Percentiles rank a stretch among this genome's conserved stretches.
Conservation (phyloP, 257 asterid species). For the Solanum bulbocastanum region DNA sequence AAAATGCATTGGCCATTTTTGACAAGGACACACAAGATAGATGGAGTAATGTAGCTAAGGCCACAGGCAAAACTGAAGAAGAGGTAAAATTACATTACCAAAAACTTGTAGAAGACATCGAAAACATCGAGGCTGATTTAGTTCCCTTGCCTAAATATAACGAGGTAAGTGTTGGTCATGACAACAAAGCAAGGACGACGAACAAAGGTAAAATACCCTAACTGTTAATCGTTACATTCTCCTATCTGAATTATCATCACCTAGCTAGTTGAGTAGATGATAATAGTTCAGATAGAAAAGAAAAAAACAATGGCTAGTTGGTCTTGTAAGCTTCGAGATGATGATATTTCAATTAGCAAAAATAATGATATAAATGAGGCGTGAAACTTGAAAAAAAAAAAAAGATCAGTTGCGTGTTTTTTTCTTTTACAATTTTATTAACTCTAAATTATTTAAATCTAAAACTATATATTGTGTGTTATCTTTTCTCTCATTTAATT, state of each 20-base stretch:
- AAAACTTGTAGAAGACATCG: conserved; percentile 39
- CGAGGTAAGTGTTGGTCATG: neutral
- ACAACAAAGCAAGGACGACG: neutral
- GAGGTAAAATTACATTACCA: conserved; percentile 54
- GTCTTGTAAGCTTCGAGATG: neutral
- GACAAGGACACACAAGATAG: conserved; percentile 38
- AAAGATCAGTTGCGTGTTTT: neutral
- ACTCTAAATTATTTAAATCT: neutral
- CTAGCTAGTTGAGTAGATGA: neutral
- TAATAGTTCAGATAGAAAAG: neutral
- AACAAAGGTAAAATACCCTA: conserved; percentile 17
- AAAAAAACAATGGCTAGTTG: neutral
- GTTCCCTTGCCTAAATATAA: conserved; percentile 45
- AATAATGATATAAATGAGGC: too few relatives aligned
- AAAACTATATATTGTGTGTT: neutral
- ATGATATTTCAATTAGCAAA: neutral
- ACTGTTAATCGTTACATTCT: neutral
- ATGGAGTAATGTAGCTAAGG: conserved; percentile 47
- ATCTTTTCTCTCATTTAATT: neutral
- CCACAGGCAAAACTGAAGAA: conserved; percentile 43
- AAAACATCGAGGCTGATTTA: conserved; percentile 37
- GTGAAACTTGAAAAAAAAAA: neutral
- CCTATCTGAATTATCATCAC: neutral
- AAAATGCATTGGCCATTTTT: conserved; percentile 43
- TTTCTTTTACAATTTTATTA: neutral